phyloP scores from a whole-genome alignment of 2,329 filamentous ascomycete genomes.

The Apiospora hydei region DNA sequence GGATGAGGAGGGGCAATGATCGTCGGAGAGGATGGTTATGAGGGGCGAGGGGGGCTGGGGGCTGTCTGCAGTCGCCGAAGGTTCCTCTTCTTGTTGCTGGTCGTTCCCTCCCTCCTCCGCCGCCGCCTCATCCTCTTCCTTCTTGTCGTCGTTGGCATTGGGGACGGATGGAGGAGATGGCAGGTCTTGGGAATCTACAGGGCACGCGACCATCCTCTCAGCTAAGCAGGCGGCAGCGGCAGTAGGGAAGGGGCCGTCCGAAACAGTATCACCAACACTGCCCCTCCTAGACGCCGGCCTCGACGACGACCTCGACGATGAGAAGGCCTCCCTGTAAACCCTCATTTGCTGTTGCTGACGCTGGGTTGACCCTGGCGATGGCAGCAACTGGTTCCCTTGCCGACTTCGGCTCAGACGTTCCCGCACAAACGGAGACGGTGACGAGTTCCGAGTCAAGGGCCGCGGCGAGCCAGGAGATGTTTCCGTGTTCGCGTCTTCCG shows the following conservation, averaged over 20 bases:
- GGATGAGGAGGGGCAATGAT: not conserved
- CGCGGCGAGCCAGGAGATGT: not conserved
- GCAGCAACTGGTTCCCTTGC: not conserved
- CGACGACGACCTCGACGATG: not conserved
- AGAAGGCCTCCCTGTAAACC: too few relatives aligned
- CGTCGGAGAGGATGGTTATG: not conserved
- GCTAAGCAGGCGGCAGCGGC: not conserved
- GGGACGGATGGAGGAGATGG: not conserved
- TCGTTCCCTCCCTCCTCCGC: not conserved
- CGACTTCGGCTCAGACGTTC: too few relatives aligned
- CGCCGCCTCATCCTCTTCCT: not conserved
- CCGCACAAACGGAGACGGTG: not conserved
- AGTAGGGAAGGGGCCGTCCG: not conserved
- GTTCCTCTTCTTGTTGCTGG: not conserved
- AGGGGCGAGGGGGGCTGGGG: not conserved
- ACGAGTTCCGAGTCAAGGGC: not conserved
- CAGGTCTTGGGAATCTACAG: not conserved
- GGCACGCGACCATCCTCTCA: not conserved
- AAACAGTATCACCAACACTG: not conserved
- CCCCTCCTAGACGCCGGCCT: not conserved
- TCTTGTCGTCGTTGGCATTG: not conserved
- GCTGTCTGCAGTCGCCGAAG: not conserved
- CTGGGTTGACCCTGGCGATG: not conserved
- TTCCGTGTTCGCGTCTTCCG: not conserved
- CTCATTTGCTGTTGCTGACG: not conserved